Percentiles rank a stretch among this genome's conserved stretches.
Conservation (phyloP, 2,329 filamentous ascomycete species). For the Arthrobotrys pseudoclavata region DNA sequence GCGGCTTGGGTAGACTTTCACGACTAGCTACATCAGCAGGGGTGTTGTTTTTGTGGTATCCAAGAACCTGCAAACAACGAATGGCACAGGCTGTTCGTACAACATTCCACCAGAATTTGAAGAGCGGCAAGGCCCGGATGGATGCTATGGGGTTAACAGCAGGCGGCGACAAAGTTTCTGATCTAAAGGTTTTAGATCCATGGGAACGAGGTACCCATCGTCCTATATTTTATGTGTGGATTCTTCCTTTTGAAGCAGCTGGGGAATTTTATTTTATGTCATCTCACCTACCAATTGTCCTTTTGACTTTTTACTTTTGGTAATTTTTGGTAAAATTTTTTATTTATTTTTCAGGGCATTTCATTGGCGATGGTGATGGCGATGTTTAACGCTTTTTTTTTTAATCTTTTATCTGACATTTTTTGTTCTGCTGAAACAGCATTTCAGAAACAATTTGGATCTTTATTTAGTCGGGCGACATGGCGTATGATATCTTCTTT, state of each 20-base stretch:
- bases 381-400: background rate
- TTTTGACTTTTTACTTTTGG: no score
- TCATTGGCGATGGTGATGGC: constrained; percentile 3
- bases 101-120: no score
- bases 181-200: constrained; percentile 2
- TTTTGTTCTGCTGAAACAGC: constrained; percentile 5
- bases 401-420: background rate
- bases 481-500: background rate
- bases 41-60: constrained; percentile 39
- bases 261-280: no score
- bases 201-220: background rate
- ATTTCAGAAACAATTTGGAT: background rate
- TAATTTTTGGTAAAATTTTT: no score
- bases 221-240: background rate
- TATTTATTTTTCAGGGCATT: background rate
- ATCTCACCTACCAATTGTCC: no score
- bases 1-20: constrained; percentile 22
- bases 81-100: constrained; percentile 3
- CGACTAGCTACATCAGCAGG: constrained; percentile 38
- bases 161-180: background rate
- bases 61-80: constrained; percentile 5
- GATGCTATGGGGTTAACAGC: background rate
- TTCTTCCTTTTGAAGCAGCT: no score
- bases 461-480: constrained; percentile 3
- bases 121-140: no score